Conservation (phyloP, 129 eudicot genomes). For the Escallonia rubra region DNA sequence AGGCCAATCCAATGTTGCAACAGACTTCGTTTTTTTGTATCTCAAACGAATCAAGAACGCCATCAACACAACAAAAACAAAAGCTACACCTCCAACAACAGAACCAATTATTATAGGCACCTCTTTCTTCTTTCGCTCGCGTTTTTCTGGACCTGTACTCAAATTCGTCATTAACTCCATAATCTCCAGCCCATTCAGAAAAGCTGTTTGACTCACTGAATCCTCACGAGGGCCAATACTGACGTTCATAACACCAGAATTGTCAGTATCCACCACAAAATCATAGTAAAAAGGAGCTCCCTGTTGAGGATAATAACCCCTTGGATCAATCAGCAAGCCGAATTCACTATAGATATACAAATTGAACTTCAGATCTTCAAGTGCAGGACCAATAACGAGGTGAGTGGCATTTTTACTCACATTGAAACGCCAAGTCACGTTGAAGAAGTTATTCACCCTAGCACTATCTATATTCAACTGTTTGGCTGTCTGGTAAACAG, state of each 20-base stretch:
- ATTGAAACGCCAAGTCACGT: constrained; percentile 50
- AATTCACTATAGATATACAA: constrained; percentile 23
- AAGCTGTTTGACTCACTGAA: not conserved
- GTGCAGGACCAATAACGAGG: constrained; percentile 9
- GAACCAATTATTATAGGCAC: constrained; percentile 26
- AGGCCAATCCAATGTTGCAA: constrained; percentile 15
- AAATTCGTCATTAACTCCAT: constrained; percentile 26
- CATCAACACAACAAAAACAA: constrained; percentile 23
- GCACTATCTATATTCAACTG: constrained; percentile 1
- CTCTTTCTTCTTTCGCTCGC: not conserved
- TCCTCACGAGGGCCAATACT: constrained; percentile 26
- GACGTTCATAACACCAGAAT: constrained; percentile 27
- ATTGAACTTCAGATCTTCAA: constrained; percentile 11
- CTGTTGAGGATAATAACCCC: rapidly evolving
- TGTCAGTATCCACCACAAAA: constrained; percentile 33
- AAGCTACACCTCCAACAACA: constrained; percentile 30
- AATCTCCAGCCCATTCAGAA: constrained; percentile 61
- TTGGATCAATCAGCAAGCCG: not conserved
- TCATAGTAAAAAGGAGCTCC: constrained; percentile 42
- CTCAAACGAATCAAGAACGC: constrained; percentile 21
- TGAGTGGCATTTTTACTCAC: constrained; percentile 16
- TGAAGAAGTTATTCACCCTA: not conserved
- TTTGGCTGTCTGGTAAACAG: constrained; percentile 51
- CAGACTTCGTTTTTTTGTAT: constrained; percentile 22
- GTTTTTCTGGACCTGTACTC: not conserved